A percentile compares a stretch with the other conserved stretches of the same genome.
These are phyloP conservation scores for Coemansia aciculifera DNA, from an alignment of 192 early-diverging fungal species.

Conservation along the genomic window DNA sequence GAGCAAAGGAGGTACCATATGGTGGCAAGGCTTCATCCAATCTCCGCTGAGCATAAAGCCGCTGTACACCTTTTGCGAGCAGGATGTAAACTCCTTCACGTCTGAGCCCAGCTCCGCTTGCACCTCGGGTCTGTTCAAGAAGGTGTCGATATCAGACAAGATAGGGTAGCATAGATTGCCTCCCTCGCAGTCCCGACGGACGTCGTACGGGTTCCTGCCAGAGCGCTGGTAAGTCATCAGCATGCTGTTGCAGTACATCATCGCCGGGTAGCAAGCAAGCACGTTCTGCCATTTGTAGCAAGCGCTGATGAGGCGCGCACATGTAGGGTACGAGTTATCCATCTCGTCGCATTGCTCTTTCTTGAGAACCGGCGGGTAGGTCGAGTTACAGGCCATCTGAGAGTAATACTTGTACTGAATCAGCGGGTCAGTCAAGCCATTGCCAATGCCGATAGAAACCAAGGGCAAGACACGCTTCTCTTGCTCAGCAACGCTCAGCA, in stretches of 20 bases:
- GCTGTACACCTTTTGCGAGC: slow-evolving; percentile 81
- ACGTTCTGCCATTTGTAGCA: slow-evolving; percentile 84
- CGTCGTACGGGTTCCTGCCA: slow-evolving; percentile 91
- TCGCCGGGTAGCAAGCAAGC: slow-evolving; percentile 80
- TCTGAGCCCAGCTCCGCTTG: slow-evolving; percentile 77
- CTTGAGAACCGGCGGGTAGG: slow-evolving; percentile 75
- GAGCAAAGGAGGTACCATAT: slow-evolving; percentile 68
- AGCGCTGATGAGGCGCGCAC: slow-evolving; percentile 68
- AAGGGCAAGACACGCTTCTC: slow-evolving; percentile 67
- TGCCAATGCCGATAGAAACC: slow-evolving; percentile 81
- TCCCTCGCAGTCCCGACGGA: slow-evolving; percentile 81
- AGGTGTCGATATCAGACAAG: slow-evolving; percentile 74
- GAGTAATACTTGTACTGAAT: slow-evolving; percentile 89
- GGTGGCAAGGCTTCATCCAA: slow-evolving; percentile 84
- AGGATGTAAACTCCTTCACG: slow-evolving; percentile 67
- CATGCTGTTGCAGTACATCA: slow-evolving; percentile 84
- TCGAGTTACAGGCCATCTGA: slow-evolving; percentile 70
- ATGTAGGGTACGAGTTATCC: slow-evolving; percentile 70
- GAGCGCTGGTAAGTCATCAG: slow-evolving; percentile 77
- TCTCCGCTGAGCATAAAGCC: slow-evolving; percentile 83
- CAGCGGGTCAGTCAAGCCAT: slow-evolving; percentile 87
- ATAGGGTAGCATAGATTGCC: slow-evolving; percentile 88
- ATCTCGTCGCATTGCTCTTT: slow-evolving; percentile 76
- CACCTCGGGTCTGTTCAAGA: slow-evolving; percentile 76
- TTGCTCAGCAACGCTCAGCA: slow-evolving; percentile 30